Evolutionary conservation across 2,329 filamentous ascomycete genomes (phyloP).

Genomic region (Ophiosphaerella narmari): DNA sequence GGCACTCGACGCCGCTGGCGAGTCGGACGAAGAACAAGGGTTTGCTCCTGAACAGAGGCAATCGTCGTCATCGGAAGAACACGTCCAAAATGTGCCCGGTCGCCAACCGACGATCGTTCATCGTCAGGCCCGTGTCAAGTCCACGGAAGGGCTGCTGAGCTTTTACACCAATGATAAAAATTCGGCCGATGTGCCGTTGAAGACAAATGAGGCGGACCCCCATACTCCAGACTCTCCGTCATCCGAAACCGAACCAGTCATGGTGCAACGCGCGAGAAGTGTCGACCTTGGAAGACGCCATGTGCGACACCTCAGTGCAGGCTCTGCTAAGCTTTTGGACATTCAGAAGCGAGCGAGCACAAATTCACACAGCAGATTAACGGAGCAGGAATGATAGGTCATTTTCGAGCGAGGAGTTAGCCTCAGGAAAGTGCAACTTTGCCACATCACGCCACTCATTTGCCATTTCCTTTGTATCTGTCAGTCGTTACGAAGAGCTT

Average conservation of each 20-base stretch:
- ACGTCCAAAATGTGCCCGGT: slow-evolving; percentile 58
- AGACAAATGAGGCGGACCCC: slow-evolving; percentile 34
- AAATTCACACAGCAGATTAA: slow-evolving; percentile 29
- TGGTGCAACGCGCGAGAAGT: slow-evolving; percentile 69
- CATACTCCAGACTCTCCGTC: slow-evolving; percentile 24
- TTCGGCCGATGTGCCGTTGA: slow-evolving; percentile 30
- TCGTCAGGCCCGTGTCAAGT: slow-evolving; percentile 61
- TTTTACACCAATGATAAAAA: slow-evolving; percentile 50
- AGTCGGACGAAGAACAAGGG: slow-evolving; percentile 48
- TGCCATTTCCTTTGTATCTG: slow-evolving; percentile 42
- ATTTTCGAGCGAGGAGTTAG: slow-evolving; percentile 16
- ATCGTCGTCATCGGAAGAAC: slow-evolving; percentile 42
- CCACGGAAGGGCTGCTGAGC: slow-evolving; percentile 63
- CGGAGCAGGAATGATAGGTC: slow-evolving; percentile 26
- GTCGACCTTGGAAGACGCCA: slow-evolving; percentile 70
- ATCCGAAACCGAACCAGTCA: slow-evolving; percentile 34
- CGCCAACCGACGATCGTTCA: slow-evolving; percentile 69
- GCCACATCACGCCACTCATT: slow-evolving; percentile 43
- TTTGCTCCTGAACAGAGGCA: slow-evolving; percentile 21
- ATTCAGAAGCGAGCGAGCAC: slow-evolving; percentile 51
- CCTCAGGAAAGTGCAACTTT: slow-evolving; percentile 26
- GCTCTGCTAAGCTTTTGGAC: slow-evolving; percentile 75
- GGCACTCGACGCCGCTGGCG: slow-evolving; percentile 39
- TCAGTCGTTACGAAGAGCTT: slow-evolving; percentile 31
- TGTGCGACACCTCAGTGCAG: slow-evolving; percentile 73